Evolutionary conservation across 176 grass and related monocot species (phyloP).

Genomic region (Saccharum officinarum): DNA sequence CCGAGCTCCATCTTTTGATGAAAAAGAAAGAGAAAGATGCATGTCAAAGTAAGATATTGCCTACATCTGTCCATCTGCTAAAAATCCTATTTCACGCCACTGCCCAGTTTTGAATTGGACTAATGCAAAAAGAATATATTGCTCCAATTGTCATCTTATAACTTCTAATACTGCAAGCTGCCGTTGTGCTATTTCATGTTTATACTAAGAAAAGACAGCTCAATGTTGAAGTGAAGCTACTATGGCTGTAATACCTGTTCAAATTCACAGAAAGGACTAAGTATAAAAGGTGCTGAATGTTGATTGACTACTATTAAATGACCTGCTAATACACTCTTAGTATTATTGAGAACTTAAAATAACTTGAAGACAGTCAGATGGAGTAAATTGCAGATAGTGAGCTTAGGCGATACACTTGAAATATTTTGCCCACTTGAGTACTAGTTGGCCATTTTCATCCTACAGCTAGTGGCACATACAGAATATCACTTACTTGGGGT

Average conservation of each 20-base stretch:
- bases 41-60: slow-evolving; percentile 67
- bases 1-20: slow-evolving; percentile 71
- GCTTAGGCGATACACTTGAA: background rate
- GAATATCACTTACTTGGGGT: background rate
- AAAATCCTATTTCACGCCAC: background rate
- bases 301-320: background rate
- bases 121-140: background rate
- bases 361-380: background rate
- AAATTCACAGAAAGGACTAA: slow-evolving; percentile 3
- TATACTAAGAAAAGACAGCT: slow-evolving; percentile 3
- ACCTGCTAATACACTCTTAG: background rate
- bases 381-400: background rate
- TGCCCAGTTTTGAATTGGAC: background rate
- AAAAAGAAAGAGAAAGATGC: slow-evolving; percentile 70
- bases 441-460: background rate
- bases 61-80: slow-evolving; percentile 5
- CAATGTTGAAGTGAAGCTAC: background rate
- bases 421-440: background rate
- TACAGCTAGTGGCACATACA: background rate
- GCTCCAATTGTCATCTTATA: slow-evolving; percentile 1
- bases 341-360: background rate
- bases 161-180: background rate
- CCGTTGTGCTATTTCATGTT: background rate
- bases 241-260: background rate
- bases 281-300: background rate